Evolutionary conservation across 2,329 filamentous ascomycete genomes (phyloP).

Genomic region (Pseudopyrenochaeta lycopersici): DNA sequence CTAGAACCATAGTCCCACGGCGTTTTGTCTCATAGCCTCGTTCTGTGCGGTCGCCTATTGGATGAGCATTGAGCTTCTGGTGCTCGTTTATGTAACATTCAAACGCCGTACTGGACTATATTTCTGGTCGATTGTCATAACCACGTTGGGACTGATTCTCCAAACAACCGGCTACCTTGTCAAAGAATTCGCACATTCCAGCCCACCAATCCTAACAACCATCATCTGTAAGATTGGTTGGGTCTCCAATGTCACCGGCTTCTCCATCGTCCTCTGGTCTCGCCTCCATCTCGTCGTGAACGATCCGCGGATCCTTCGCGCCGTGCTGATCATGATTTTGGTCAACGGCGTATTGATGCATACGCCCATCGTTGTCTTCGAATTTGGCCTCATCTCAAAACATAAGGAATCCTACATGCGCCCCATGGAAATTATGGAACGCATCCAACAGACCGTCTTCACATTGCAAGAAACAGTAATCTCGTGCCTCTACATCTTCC

Average conservation of each 20-base stretch:
- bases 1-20: constrained; percentile 1
- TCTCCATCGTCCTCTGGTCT: constrained; percentile 67
- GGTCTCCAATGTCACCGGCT: constrained; percentile 66
- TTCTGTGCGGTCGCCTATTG: constrained; percentile 32
- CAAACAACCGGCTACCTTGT: constrained; percentile 52
- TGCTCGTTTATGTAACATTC: constrained; percentile 55
- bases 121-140: constrained; percentile 55
- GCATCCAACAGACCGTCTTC: constrained; percentile 49
- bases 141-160: constrained; percentile 51
- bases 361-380: constrained; percentile 57
- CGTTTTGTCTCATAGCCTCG: constrained; percentile 13
- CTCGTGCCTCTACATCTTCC: constrained; percentile 57
- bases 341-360: constrained; percentile 61
- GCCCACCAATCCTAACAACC: constrained; percentile 4
- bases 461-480: constrained; percentile 43
- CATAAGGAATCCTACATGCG: constrained; percentile 7
- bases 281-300: constrained; percentile 65
- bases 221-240: constrained; percentile 58
- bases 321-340: constrained; percentile 64
- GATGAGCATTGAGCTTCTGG: constrained; percentile 50
- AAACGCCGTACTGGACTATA: constrained; percentile 54
- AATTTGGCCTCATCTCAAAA: constrained; percentile 7
- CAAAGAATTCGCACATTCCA: constrained; percentile 47
- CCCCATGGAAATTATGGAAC: constrained; percentile 18
- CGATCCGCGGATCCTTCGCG: constrained; percentile 54